A percentile compares a stretch with the other conserved stretches of the same genome.
These are phyloP conservation scores for Suillus variegatus DNA, from an alignment of 768 basidiomycete genomes.

Conservation along the genomic window DNA sequence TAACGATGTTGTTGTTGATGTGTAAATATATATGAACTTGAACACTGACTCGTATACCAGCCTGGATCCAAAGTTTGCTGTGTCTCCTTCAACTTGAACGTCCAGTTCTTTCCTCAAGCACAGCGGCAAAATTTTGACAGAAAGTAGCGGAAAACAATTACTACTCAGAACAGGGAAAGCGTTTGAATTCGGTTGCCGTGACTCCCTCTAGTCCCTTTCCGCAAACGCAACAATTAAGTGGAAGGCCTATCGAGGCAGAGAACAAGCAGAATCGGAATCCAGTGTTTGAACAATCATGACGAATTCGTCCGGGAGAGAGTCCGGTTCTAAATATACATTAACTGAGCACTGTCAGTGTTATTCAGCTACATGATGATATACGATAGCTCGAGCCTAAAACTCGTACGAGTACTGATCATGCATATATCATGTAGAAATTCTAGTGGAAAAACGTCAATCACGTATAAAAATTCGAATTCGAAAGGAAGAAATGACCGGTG, in stretches of 20 bases:
- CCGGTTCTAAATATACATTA: not conserved
- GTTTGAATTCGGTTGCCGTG: not conserved
- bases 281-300: too few species aligned
- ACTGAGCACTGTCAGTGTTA: not conserved
- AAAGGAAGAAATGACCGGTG: not conserved
- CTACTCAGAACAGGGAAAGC: not conserved
- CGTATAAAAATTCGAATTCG: not conserved
- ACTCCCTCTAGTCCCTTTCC: too few species aligned
- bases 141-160: not conserved
- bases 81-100: not conserved
- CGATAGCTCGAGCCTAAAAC: not conserved
- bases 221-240: too few species aligned
- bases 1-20: too few species aligned
- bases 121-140: not conserved
- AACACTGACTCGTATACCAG: too few species aligned
- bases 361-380: not conserved
- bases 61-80: not conserved
- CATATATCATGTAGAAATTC: not conserved
- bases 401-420: not conserved
- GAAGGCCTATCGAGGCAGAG: too few species aligned
- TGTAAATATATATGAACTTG: too few species aligned
- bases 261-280: too few species aligned
- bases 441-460: not conserved
- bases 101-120: too few species aligned
- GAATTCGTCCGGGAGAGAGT: too few species aligned